Base-by-base conservation (phyloP, 805 yeast species). In the Ogataea paraovalis region DNA sequence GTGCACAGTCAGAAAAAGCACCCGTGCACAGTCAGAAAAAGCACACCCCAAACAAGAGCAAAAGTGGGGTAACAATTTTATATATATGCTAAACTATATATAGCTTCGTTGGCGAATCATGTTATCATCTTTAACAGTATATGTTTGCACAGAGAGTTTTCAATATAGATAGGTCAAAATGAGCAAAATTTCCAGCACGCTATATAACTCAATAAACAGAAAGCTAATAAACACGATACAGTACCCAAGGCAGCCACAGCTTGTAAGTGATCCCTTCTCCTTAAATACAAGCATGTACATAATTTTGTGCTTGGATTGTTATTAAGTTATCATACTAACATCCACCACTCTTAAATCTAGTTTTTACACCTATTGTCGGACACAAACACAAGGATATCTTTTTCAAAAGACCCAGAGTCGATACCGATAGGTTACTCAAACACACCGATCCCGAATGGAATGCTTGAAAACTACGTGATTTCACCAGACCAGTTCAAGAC, bases 201-300 rank as follows among this genome's bases (percentile, higher is more conserved):
- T 44, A 8, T 46, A 39, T 25, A 47, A 51, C 3, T 19, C 48
- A 6, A 39, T 56, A 7, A 59, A 60, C 34, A 49, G 60, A 37
- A 28, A 52, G 0, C 42, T 64, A 33, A 51, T 61, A 3, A 48
- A 52, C 10, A 59, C 66, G 0, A 10, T 52, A 7, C 48, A 48
- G 39, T 64, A 63, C 41, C 25, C 50, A 1, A 41, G 34, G 2
- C 68, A 64, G 42, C 60, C 63, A 13, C 68, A 64, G 44, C 41
- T 64, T 33, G 60, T 56, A 48, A 47, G 60, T 50, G n/a, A n/a
- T n/a, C n/a, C n/a, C n/a, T n/a, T n/a, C n/a, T n/a, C n/a, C n/a
- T n/a, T n/a, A n/a, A n/a, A n/a, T n/a, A n/a, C n/a, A n/a, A n/a
- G n/a, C n/a, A n/a, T n/a, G n/a, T n/a, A n/a, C n/a, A n/a, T n/a